A percentile compares a stretch with the other conserved stretches of the same genome.
These are phyloP conservation scores for Alnus rubra DNA, from an alignment of 306 rosid genomes.

Conservation along the genomic window DNA sequence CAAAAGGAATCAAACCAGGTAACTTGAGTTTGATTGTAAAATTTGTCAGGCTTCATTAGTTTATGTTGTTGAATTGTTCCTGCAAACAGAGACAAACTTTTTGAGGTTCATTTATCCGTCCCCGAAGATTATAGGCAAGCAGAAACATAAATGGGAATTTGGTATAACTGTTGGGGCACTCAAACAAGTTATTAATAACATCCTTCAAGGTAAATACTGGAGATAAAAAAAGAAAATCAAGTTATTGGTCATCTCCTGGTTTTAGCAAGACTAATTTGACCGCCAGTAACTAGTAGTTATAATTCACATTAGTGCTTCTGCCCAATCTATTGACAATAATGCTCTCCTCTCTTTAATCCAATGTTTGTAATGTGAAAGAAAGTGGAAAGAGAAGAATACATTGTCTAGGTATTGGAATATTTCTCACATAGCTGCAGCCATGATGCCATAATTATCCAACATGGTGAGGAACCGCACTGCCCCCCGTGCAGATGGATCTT, in stretches of 20 bases:
- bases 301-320: background rate
- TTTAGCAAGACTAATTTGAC: background rate
- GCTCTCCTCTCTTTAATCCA: background rate
- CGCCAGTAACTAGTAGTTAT: background rate
- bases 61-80: background rate
- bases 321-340: background rate
- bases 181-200: background rate
- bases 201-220: background rate
- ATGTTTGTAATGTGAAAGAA: background rate
- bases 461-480: background rate
- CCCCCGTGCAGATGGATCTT: background rate
- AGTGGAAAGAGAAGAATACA: background rate
- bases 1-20: constrained; percentile 60
- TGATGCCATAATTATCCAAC: background rate
- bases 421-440: background rate
- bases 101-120: background rate
- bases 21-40: constrained; percentile 14
- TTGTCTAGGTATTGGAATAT: background rate
- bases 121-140: background rate
- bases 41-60: constrained; percentile 13
- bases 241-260: background rate
- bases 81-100: background rate
- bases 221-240: too few relatives aligned
- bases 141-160: background rate
- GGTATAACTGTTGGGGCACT: background rate